Conservation (phyloP, 306 rosid species). For the Vigna trinervia region DNA sequence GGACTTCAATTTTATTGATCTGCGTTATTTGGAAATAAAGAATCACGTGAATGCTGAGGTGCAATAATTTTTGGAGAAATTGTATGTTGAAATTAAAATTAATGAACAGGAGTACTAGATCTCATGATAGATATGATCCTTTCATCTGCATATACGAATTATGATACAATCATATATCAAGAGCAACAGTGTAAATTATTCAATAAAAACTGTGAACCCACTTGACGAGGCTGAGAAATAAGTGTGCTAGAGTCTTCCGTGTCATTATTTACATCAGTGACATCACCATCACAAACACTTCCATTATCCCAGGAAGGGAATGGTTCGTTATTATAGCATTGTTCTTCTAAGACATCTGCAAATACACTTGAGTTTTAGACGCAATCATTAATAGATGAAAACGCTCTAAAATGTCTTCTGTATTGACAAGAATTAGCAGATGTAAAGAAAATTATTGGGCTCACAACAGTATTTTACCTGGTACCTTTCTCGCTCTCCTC, state of each 20-base stretch:
- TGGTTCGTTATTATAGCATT: slow-evolving; percentile 54
- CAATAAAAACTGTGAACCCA: slow-evolving; percentile 39
- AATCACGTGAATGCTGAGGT: slow-evolving; percentile 38
- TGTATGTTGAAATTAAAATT: slow-evolving; percentile 19
- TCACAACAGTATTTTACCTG: slow-evolving; percentile 58
- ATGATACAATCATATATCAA: slow-evolving; percentile 22
- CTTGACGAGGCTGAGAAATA: slow-evolving; percentile 88
- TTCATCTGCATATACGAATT: slow-evolving; percentile 1
- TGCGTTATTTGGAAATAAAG: slow-evolving; percentile 51
- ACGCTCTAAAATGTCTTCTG: slow-evolving; percentile 5
- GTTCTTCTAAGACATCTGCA: slow-evolving; percentile 63
- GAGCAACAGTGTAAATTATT: slow-evolving; percentile 3
- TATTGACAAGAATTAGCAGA: neutral
- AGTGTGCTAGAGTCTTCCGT: slow-evolving; percentile 70
- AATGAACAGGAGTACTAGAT: slow-evolving; percentile 1
- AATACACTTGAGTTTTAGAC: slow-evolving; percentile 10
- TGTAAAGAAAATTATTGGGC: slow-evolving; percentile 21
- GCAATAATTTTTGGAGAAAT: neutral
- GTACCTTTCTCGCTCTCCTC: slow-evolving; percentile 57
- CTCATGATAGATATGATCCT: neutral
- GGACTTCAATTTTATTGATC: slow-evolving; percentile 91
- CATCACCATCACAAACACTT: slow-evolving; percentile 49
- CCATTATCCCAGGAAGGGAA: slow-evolving; percentile 68
- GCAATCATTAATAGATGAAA: slow-evolving; percentile 17
- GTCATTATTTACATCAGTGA: slow-evolving; percentile 57